Percentiles rank a stretch among this genome's conserved stretches.
Evolutionary conservation across 176 grass and related monocot species (phyloP).

Genomic region (Alloteropsis semialata): DNA sequence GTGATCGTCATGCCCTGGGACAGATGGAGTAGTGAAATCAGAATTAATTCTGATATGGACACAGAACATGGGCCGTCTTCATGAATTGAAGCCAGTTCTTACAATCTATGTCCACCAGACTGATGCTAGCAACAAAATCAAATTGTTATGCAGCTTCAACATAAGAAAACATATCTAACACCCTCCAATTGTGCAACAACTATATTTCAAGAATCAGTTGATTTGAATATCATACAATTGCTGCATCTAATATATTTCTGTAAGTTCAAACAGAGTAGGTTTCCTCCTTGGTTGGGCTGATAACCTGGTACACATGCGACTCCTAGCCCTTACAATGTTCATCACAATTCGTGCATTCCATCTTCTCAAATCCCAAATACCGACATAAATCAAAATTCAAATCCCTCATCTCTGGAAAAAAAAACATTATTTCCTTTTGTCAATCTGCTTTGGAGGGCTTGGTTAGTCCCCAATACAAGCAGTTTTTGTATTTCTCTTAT

Average conservation of each 20-base stretch:
- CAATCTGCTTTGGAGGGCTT: background rate
- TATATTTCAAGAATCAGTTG: slow-evolving; percentile 5
- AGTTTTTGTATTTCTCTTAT: background rate
- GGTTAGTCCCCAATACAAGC: background rate
- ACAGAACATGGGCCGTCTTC: background rate
- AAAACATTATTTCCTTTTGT: background rate
- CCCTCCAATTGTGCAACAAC: background rate
- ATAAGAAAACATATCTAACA: background rate
- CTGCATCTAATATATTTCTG: background rate
- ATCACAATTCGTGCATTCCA: background rate
- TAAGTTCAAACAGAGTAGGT: background rate
- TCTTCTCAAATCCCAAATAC: background rate
- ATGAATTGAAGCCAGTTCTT: background rate
- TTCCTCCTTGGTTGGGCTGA: background rate
- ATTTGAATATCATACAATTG: slow-evolving; percentile 6
- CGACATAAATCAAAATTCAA: background rate
- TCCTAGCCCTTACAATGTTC: background rate
- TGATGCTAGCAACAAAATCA: background rate
- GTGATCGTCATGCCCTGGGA: background rate
- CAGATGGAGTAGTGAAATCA: background rate
- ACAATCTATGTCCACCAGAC: background rate
- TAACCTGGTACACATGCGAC: background rate
- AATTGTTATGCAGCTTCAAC: background rate
- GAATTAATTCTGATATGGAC: background rate
- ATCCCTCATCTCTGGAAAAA: background rate